Evolutionary conservation across 179 eudicot genomes (phyloP).

Genomic region (Actinidia chinensis): DNA sequence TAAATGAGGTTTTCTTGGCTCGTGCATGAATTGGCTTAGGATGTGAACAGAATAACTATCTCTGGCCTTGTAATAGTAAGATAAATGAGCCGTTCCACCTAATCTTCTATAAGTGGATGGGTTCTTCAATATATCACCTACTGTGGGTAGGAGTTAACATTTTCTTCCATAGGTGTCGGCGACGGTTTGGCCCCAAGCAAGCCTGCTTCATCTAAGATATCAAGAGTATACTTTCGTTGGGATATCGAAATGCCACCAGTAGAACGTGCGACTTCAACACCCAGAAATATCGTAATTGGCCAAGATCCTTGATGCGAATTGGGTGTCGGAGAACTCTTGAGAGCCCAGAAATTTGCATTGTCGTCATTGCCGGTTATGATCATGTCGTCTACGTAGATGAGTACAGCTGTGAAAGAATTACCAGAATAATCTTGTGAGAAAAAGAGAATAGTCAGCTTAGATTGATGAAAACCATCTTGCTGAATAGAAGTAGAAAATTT

Average conservation of each 20-base stretch:
- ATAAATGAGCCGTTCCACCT: neutral
- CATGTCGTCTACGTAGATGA: slow-evolving; percentile 8
- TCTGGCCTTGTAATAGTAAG: neutral
- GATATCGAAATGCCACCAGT: neutral
- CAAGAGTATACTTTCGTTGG: neutral
- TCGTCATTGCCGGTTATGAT: neutral
- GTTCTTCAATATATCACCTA: neutral
- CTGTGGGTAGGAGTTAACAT: neutral
- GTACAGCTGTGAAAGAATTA: neutral
- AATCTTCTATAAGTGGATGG: neutral
- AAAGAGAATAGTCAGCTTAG: neutral
- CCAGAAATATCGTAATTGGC: neutral
- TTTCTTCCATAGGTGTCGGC: neutral
- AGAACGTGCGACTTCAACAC: slow-evolving; percentile 1
- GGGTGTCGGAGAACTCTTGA: neutral
- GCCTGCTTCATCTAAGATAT: slow-evolving; percentile 6
- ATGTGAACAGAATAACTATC: neutral
- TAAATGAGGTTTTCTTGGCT: neutral
- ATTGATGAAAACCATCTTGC: neutral
- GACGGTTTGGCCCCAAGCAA: slow-evolving; percentile 6
- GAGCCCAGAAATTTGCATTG: neutral
- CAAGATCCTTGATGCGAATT: neutral
- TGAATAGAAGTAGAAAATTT: neutral
- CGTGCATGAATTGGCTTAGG: neutral
- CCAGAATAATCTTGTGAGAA: neutral